Percentiles rank a stretch among this genome's conserved stretches.
These are phyloP conservation scores for Albizia julibrissin DNA, from an alignment of 306 rosid species.

Conservation along the genomic window DNA sequence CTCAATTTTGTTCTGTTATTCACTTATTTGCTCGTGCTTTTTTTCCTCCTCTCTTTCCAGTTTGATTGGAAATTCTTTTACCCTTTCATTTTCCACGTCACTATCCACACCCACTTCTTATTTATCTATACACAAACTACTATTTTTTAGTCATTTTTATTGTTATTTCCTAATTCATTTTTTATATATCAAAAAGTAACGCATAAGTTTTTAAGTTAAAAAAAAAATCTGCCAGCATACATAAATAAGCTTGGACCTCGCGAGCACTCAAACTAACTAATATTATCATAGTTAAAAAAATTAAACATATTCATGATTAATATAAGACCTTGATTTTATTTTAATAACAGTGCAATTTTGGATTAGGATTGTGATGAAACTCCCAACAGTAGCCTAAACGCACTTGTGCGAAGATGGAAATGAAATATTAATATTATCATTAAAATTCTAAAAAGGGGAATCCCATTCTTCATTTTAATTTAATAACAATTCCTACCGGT, in stretches of 20 bases:
- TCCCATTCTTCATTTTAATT: not conserved
- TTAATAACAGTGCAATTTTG: not conserved
- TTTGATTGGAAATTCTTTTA: not conserved
- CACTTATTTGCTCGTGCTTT: not conserved
- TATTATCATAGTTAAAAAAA: not conserved
- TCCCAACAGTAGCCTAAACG: not conserved
- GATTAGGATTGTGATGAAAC: not conserved
- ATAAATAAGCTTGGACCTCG: not conserved
- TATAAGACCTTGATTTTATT: not conserved
- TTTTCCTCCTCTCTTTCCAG: not conserved
- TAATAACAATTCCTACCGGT: not conserved
- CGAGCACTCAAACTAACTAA: not conserved
- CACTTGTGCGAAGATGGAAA: not conserved
- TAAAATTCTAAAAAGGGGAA: not conserved
- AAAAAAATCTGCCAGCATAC: not conserved
- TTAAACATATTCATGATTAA: not conserved
- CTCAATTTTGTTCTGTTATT: not conserved
- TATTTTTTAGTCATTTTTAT: not conserved
- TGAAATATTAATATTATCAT: not conserved
- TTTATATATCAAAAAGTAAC: not conserved
- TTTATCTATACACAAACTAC: not conserved
- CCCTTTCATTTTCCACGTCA: not conserved
- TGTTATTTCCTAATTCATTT: not conserved
- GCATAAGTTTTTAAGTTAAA: not conserved
- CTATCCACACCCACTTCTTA: not conserved